Evolutionary conservation across 2,329 filamentous ascomycete genomes (phyloP).

Genomic region (Basipetospora sp.): DNA sequence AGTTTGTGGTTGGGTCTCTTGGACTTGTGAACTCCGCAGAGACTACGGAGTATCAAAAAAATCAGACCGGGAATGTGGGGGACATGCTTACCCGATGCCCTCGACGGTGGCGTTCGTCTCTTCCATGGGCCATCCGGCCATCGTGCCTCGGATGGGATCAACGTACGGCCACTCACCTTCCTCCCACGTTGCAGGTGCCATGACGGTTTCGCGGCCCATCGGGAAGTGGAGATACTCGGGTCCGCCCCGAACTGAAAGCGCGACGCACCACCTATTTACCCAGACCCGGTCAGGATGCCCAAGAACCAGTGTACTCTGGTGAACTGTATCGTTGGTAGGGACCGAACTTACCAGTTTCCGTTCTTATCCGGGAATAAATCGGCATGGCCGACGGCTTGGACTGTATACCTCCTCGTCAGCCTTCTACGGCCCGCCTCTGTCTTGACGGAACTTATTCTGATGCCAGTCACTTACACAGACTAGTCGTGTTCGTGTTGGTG

Average conservation of each 20-base stretch:
- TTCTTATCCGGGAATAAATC: constrained; percentile 28
- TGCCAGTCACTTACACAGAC: constrained; percentile 16
- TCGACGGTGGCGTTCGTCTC: constrained; percentile 14
- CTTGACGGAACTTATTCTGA: too few species aligned
- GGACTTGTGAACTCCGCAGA: too few species aligned
- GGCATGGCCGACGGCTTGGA: constrained; percentile 29
- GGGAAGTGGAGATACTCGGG: constrained; percentile 28
- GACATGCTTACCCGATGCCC: constrained; percentile 13
- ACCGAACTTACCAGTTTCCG: constrained; percentile 27
- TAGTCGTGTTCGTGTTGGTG: constrained; percentile 22
- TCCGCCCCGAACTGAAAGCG: constrained; percentile 30
- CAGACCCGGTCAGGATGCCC: not conserved
- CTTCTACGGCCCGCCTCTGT: not conserved
- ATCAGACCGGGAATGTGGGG: too few species aligned
- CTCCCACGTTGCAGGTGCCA: constrained; percentile 34
- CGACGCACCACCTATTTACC: constrained; percentile 25
- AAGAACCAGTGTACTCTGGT: not conserved
- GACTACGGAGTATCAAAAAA: too few species aligned
- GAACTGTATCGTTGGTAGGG: not conserved
- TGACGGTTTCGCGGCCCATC: constrained; percentile 39
- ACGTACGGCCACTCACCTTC: constrained; percentile 33
- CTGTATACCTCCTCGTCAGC: not conserved
- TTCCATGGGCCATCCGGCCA: constrained; percentile 26
- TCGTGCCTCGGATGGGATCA: constrained; percentile 13
- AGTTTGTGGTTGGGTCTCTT: not conserved